Percentiles rank a stretch among this genome's conserved stretches.
phyloP scores from a whole-genome alignment of 2,329 filamentous ascomycete species.

The Xylaria hypoxylon region DNA sequence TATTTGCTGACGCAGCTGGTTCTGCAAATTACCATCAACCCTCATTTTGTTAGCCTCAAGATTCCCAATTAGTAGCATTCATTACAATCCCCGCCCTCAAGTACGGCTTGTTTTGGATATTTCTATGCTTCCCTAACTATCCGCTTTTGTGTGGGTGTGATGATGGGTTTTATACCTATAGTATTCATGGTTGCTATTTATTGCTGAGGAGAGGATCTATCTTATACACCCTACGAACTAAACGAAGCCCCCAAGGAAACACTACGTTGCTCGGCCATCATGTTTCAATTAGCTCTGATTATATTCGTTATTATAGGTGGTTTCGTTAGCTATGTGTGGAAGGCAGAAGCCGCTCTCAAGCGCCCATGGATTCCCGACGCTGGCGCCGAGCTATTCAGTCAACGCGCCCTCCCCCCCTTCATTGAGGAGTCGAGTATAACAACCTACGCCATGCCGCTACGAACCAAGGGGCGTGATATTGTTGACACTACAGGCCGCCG shows the following conservation, averaged over 20 bases:
- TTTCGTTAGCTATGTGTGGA: constrained; percentile 59
- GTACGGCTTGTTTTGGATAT: constrained; percentile 6
- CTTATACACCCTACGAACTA: neutral
- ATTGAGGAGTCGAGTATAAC: constrained; percentile 57
- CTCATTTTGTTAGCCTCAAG: neutral
- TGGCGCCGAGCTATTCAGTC: constrained; percentile 59
- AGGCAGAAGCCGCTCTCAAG: constrained; percentile 57
- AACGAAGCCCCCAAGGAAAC: constrained; percentile 1
- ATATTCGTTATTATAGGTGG: constrained; percentile 53
- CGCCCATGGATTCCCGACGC: constrained; percentile 64
- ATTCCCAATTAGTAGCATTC: neutral
- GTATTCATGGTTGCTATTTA: constrained; percentile 30
- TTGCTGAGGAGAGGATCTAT: constrained; percentile 18
- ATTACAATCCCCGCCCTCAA: neutral
- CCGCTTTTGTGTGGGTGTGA: constrained; percentile 17
- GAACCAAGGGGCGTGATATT: constrained; percentile 69
- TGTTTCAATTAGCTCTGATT: constrained; percentile 54
- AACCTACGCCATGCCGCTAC: constrained; percentile 67
- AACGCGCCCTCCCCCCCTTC: constrained; percentile 61
- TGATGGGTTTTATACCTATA: constrained; percentile 31
- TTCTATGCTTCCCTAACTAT: constrained; percentile 7
- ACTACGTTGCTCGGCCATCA: constrained; percentile 30
- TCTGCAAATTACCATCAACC: neutral
- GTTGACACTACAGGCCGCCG: constrained; percentile 67
- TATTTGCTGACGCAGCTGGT: constrained; percentile 20